These are phyloP conservation scores for Globisporangium parvum DNA, from an alignment of 352 stramenopile genomes.

Conservation along the genomic window DNA sequence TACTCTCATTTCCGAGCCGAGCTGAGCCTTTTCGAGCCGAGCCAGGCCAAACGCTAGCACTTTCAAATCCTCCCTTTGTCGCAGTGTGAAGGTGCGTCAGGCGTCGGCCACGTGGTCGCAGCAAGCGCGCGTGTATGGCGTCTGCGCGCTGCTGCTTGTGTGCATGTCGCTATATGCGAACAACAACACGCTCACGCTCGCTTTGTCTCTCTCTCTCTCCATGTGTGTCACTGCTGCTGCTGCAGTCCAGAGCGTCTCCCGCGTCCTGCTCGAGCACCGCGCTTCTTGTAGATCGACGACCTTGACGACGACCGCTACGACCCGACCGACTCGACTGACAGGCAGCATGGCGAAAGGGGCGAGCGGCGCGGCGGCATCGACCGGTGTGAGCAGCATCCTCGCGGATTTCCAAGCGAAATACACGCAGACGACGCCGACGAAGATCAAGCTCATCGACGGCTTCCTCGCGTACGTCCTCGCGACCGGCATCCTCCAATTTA, in stretches of 20 bases:
- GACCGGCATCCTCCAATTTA: conserved; percentile 87
- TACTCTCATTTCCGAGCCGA: no score
- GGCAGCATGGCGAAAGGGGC: conserved; percentile 13
- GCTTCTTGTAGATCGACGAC: not conserved
- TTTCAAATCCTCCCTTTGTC: no score
- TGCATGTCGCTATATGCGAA: not conserved
- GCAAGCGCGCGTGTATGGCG: no score
- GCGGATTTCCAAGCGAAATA: conserved; percentile 68
- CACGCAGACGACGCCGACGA: conserved; percentile 79
- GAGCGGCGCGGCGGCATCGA: conserved; percentile 24
- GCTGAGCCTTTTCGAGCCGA: no score
- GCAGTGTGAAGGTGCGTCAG: conserved; percentile 16
- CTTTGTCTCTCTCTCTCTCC: no score
- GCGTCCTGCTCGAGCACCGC: no score
- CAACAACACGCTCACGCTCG: no score
- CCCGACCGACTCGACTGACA: no score
- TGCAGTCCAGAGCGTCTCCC: not conserved
- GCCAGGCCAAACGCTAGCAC: no score
- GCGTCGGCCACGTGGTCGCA: conserved; percentile 10
- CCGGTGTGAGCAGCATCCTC: conserved; percentile 45
- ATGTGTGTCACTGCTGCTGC: not conserved
- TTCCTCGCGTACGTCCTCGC: conserved; percentile 87
- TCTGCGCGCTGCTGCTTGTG: not conserved
- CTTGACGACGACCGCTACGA: not conserved
- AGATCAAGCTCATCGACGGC: conserved; percentile 89